phyloP scores from a whole-genome alignment of 768 basidiomycete genomes.

The Russula virescens region DNA sequence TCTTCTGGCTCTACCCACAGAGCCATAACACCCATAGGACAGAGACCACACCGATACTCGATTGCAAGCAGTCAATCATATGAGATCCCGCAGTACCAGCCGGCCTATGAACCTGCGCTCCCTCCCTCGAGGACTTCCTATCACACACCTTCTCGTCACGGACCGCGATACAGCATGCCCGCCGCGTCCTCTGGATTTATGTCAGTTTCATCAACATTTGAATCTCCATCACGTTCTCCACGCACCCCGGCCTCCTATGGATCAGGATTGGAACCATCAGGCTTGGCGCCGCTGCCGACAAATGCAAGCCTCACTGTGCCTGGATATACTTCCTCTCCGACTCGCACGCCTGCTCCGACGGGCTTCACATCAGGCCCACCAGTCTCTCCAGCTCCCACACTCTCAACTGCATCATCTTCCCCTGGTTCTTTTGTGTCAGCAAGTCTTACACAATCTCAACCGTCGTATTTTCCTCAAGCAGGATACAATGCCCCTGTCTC shows the following conservation, averaged over 20 bases:
- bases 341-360: conserved; percentile 21
- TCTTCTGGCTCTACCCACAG: conserved; percentile 3
- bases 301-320: conserved; percentile 26
- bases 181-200: conserved; percentile 63
- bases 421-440: conserved; percentile 14
- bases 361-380: conserved; percentile 1
- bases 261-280: conserved; percentile 26
- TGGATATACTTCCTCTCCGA: conserved; percentile 25
- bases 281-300: conserved; percentile 22
- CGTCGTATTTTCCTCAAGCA: conserved; percentile 8
- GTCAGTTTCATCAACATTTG: conserved; percentile 39
- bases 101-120: conserved; percentile 40
- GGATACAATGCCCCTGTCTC: conserved; percentile 21
- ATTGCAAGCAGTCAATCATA: conserved; percentile 30
- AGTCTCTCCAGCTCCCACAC: conserved; percentile 21
- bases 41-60: conserved; percentile 22
- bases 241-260: conserved; percentile 11
- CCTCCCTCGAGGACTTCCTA: conserved; percentile 34
- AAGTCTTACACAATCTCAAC: conserved; percentile 3
- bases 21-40: conserved; percentile 18
- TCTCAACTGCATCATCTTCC: conserved; percentile 3
- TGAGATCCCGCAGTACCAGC: conserved; percentile 37
- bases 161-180: conserved; percentile 64
- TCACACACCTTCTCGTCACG: conserved; percentile 36
- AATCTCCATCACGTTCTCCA: conserved; percentile 2